Evolutionary conservation across 768 basidiomycete species (phyloP), one percentile per base, ranked within the genome.

Genomic region (Lactarius psammicola): DNA sequence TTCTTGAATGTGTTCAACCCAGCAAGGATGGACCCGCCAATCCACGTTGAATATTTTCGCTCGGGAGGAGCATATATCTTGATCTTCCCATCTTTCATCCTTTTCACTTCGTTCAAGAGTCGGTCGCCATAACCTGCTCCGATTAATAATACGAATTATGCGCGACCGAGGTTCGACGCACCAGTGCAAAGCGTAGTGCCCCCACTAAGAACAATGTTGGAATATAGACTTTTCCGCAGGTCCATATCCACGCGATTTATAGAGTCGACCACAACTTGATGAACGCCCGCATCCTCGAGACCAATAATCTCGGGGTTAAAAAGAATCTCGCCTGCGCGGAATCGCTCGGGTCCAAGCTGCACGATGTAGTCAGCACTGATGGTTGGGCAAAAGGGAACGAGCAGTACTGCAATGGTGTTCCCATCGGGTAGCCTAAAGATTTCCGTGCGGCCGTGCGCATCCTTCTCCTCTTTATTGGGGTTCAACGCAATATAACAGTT

Each of bases 61-160:
- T 99, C 97, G n/a, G 97, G 97, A 23, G 97, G 97, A 31, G 97
- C 97, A 71, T 93, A 96, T 72, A 99, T 99, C 81, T 96, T 97
- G 78, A 99, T 94, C 81, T 98, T 99, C 73, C 96, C 86, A 71
- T 98, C 96, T 75, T 95, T 94, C 69, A 98, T 76, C 33, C 31
- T 95, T 82, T 98, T 98, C 59, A 97, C 92, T 77, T 99, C 97
- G 72, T 95, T 94, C 65, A 98, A 81, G 59, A 99, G 81, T 60
- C 97, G 89, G 78, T 98, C 97, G 58, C 95, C 97, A 76, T 97
- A 98, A 4, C 96, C 96, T 89, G 69, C n/a, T 34, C 36, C 56
- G 42, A 40, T 68, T 31, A 71, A 62, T 51, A 57, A 82, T 61
- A 7, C 60, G 30, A 65, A 64, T 13, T 62, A 65, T 51, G 57